A percentile compares a stretch with the other conserved stretches of the same genome.
Evolutionary conservation across 106 monocot genomes (phyloP).

Genomic region (Acorus gramineus): DNA sequence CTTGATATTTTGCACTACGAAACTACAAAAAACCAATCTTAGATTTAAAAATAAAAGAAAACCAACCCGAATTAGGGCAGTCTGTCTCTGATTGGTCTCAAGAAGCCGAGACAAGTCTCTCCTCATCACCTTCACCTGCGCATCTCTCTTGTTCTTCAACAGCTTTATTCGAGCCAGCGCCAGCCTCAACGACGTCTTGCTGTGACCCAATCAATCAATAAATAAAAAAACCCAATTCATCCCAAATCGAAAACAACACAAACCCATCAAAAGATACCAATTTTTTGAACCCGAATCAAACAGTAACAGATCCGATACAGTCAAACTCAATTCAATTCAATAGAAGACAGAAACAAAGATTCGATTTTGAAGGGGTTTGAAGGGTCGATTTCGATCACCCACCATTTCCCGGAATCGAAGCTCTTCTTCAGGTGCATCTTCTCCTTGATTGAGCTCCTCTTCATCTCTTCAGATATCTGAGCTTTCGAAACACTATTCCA

Average conservation of each 20-base stretch:
- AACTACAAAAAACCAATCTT: too few species aligned
- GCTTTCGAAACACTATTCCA: too few species aligned
- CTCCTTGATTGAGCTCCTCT: not conserved
- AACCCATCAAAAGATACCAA: not conserved
- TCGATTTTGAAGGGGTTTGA: too few species aligned
- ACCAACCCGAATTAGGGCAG: slow-evolving; percentile 75
- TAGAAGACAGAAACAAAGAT: too few species aligned
- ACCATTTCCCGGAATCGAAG: slow-evolving; percentile 71
- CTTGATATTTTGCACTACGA: too few species aligned
- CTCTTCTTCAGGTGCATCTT: slow-evolving; percentile 47
- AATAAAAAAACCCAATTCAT: not conserved
- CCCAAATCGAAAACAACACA: not conserved
- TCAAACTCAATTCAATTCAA: too few species aligned
- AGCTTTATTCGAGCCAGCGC: slow-evolving; percentile 67
- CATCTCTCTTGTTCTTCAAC: slow-evolving; percentile 66
- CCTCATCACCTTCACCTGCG: slow-evolving; percentile 45
- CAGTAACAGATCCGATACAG: too few species aligned
- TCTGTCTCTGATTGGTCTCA: slow-evolving; percentile 59
- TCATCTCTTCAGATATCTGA: too few species aligned
- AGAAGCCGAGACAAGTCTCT: slow-evolving; percentile 78
- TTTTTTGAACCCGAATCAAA: too few species aligned
- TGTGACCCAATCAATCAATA: slow-evolving; percentile 20
- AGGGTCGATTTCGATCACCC: too few species aligned
- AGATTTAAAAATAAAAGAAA: not conserved
- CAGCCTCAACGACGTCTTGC: slow-evolving; percentile 83